A percentile compares a stretch with the other conserved stretches of the same genome.
phyloP scores from a whole-genome alignment of 83 land plant genomes.

The Diphasiastrum complanatum region DNA sequence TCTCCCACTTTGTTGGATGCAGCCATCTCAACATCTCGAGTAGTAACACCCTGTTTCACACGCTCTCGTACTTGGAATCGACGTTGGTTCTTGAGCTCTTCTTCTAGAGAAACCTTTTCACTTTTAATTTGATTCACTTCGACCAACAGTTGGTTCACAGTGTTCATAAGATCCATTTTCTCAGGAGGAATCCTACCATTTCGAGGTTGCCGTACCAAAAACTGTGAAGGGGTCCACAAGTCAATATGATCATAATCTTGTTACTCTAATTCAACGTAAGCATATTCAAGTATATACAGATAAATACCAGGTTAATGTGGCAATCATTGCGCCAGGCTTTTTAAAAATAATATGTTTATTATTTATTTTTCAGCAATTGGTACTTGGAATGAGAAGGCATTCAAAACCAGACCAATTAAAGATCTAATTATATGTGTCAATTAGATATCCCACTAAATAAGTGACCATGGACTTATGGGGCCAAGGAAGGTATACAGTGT shows the following conservation, averaged over 20 bases:
- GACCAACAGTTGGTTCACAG: conserved; percentile 30
- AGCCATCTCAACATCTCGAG: conserved; percentile 30
- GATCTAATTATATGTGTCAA: too few relatives aligned
- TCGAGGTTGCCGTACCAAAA: conserved; percentile 28
- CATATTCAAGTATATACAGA: too few relatives aligned
- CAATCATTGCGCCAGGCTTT: too few relatives aligned
- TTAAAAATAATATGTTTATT: too few relatives aligned
- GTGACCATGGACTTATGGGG: too few relatives aligned
- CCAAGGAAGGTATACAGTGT: too few relatives aligned
- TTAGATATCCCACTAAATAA: too few relatives aligned
- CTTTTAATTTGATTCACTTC: conserved; percentile 27
- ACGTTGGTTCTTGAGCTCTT: conserved; percentile 23
- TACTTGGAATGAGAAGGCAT: too few relatives aligned
- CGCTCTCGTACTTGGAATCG: conserved; percentile 26
- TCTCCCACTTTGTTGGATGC: conserved; percentile 27
- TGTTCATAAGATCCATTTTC: conserved; percentile 36
- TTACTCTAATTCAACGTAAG: not conserved
- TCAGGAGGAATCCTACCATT: conserved; percentile 29
- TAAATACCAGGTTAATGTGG: too few relatives aligned
- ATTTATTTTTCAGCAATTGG: too few relatives aligned
- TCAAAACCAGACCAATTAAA: too few relatives aligned
- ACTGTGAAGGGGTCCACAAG: too few relatives aligned
- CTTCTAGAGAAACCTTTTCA: conserved; percentile 29
- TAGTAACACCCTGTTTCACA: conserved; percentile 21
- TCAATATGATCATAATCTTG: not conserved